Percentiles rank a stretch among this genome's conserved stretches.
Evolutionary conservation across 2,329 filamentous ascomycete species (phyloP).

Genomic region (Claviceps cyperi): DNA sequence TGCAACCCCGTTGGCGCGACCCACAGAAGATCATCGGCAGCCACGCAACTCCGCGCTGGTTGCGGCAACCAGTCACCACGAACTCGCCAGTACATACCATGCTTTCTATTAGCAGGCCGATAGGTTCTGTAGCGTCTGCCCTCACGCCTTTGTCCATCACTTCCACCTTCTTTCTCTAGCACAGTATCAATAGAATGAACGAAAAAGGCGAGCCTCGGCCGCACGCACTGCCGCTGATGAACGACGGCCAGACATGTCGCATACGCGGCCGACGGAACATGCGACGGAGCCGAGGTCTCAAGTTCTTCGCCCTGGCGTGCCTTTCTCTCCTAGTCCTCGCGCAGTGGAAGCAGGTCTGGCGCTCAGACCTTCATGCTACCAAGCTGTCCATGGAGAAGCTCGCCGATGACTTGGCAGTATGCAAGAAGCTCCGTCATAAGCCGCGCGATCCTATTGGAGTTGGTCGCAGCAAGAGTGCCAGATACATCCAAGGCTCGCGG

Average conservation of each 20-base stretch:
- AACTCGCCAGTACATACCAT: neutral
- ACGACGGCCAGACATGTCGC: conserved; percentile 1
- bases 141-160: no score
- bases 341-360: conserved; percentile 30
- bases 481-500: conserved; percentile 42
- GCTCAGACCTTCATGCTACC: conserved; percentile 13
- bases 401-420: conserved; percentile 38
- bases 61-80: neutral
- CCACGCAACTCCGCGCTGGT: neutral
- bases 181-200: conserved; percentile 11
- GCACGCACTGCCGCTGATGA: conserved; percentile 21
- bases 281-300: conserved; percentile 30
- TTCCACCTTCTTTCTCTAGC: neutral
- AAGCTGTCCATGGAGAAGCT: conserved; percentile 38
- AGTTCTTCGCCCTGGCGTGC: conserved; percentile 29
- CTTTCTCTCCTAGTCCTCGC: conserved; percentile 36
- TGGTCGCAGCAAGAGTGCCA: conserved; percentile 44
- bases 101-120: neutral
- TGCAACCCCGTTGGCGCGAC: neutral
- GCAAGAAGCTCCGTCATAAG: conserved; percentile 37
- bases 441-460: conserved; percentile 40
- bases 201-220: conserved; percentile 31
- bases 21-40: neutral
- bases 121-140: neutral
- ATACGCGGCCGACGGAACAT: conserved; percentile 15